Evolutionary conservation across 352 stramenopile species (phyloP), one percentile per base, ranked within the genome.

Genomic region (Phytopythium vexans): DNA sequence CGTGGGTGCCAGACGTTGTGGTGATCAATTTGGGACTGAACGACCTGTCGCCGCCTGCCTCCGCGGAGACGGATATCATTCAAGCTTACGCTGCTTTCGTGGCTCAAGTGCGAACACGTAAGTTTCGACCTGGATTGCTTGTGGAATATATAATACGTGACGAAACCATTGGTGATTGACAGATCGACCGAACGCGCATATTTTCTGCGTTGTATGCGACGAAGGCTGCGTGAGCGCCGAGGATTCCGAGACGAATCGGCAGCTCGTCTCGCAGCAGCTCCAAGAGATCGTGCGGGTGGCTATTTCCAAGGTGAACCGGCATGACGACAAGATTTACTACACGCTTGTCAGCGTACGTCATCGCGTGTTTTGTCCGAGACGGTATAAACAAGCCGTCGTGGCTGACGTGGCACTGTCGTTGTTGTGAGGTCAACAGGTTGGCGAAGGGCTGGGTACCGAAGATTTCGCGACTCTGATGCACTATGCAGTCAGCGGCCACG

Each of bases 271-370:
- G 6, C 56, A 85, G 34, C 85, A 92, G 60, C 62, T 92, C 21
- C 81, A 93, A 52, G 82, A 94, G 64, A 94, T 94, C 52, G 77
- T 91, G 52, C 89, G 89, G 41, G 77, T 94, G 31, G 85, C 85
- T 31, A 91, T 92, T 49, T 88, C 80, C 1, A 85, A 86, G 44
- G 61, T 91, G 48, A 81, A 62, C 60, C 85, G 87, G 47, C 76
- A 88, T 59, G 85, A 94, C 61, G 60, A 74, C 44, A 89, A 85
- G 55, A 82, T 93, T 63, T 77, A 94, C 68, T 94, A 88, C 60
- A 76, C 80, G 6, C 85, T 87, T 45, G 75, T 94, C 51, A 86
- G 86, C 61, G 79, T 93, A 68, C 8, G 56, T 40, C 3, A 52
- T 32, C 1, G 41, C 8, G 21, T 4, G 33, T 6, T n/a, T 35